These are phyloP conservation scores for Chalciporus sphaerocephalus DNA, from an alignment of 768 basidiomycete genomes.

Conservation along the genomic window DNA sequence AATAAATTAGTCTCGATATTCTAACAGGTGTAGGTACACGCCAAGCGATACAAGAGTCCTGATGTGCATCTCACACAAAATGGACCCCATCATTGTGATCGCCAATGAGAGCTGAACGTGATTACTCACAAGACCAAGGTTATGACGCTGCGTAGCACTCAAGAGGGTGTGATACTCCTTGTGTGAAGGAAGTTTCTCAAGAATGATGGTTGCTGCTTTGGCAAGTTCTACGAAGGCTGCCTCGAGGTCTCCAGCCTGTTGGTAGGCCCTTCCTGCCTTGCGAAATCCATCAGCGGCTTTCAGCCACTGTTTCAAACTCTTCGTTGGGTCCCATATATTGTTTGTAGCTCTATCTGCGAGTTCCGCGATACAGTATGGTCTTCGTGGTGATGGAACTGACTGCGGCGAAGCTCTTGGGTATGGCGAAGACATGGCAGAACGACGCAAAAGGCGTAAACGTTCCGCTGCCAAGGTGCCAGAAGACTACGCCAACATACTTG, in stretches of 20 bases:
- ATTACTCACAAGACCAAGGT: conserved; percentile 62
- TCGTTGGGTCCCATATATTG: conserved; percentile 52
- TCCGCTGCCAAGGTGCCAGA: conserved; percentile 1
- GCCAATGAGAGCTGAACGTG: background rate
- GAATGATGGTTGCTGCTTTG: conserved; percentile 69
- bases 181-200: conserved; percentile 75
- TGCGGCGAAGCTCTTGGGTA: conserved; percentile 8
- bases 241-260: conserved; percentile 55
- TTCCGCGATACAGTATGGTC: conserved; percentile 61
- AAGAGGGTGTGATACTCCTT: conserved; percentile 57
- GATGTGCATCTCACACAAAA: background rate
- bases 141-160: conserved; percentile 54
- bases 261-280: conserved; percentile 46
- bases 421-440: conserved; percentile 12
- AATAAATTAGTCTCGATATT: conserved; percentile 13
- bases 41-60: background rate
- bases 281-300: conserved; percentile 61
- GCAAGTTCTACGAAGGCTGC: conserved; percentile 70
- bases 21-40: background rate
- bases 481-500: conserved; percentile 6
- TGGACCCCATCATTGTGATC: conserved; percentile 1
- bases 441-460: conserved; percentile 2
- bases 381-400: conserved; percentile 17
- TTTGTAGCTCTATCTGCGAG: conserved; percentile 59
- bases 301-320: conserved; percentile 63